A percentile compares a stretch with the other conserved stretches of the same genome.
Conservation (phyloP, 257 asterid genomes). For the Catharanthus roseus region DNA sequence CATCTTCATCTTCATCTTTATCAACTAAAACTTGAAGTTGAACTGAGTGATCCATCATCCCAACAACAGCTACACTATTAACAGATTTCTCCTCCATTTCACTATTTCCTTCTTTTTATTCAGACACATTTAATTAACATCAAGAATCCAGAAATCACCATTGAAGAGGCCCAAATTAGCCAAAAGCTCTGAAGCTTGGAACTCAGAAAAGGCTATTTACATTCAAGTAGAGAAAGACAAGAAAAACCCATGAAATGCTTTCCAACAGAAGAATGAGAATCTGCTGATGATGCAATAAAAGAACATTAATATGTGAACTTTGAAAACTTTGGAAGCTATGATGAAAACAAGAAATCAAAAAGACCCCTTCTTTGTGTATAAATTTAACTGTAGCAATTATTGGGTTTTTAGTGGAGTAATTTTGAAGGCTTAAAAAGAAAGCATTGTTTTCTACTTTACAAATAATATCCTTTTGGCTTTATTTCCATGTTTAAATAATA, state of each 20-base stretch:
- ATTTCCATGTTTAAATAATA: not conserved
- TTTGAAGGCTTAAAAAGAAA: constrained; percentile 4
- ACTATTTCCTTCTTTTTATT: not conserved
- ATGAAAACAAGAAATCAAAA: constrained; percentile 20
- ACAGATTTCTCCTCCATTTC: constrained; percentile 21
- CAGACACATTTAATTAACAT: not conserved
- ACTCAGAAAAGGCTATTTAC: not conserved
- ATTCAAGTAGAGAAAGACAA: not conserved
- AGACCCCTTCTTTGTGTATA: not conserved
- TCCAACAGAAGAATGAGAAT: not conserved
- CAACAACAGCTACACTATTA: constrained; percentile 1
- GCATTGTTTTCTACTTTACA: too few relatives aligned
- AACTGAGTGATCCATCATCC: constrained; percentile 13
- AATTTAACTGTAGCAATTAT: not conserved
- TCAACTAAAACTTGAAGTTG: constrained; percentile 13
- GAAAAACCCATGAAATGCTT: not conserved
- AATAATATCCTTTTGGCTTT: not conserved
- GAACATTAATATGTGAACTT: not conserved
- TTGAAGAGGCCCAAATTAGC: not conserved
- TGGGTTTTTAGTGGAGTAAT: constrained; percentile 8
- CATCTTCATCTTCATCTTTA: constrained; percentile 13
- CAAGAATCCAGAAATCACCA: not conserved
- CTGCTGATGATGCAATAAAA: not conserved
- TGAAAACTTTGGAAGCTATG: constrained; percentile 14
- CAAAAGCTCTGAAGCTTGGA: not conserved